These are phyloP conservation scores for Ceratonia siliqua DNA, from an alignment of 306 rosid genomes.

Conservation along the genomic window DNA sequence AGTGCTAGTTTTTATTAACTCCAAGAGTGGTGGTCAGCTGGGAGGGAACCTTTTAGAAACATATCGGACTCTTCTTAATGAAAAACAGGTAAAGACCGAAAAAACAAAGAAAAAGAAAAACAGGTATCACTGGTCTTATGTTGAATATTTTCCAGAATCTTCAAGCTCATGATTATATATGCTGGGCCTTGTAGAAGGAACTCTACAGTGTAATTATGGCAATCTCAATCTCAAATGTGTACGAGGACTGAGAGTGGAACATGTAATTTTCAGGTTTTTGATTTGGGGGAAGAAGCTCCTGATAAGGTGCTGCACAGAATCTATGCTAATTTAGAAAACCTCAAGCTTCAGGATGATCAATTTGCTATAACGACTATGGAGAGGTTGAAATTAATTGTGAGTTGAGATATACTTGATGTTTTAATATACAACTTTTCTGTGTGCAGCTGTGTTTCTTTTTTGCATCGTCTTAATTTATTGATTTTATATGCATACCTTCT, in stretches of 20 bases:
- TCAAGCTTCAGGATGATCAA: constrained; percentile 55
- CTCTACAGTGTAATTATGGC: neutral
- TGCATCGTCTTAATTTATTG: neutral
- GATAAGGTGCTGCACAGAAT: constrained; percentile 61
- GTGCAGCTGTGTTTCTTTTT: neutral
- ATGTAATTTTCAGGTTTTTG: constrained; percentile 72
- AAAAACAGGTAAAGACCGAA: constrained; percentile 69
- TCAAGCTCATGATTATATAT: neutral
- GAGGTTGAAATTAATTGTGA: constrained; percentile 77
- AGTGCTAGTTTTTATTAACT: constrained; percentile 76
- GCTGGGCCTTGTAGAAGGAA: neutral
- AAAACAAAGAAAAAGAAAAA: no score
- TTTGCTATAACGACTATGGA: constrained; percentile 52
- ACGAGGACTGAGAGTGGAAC: constrained; percentile 32
- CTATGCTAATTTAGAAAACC: constrained; percentile 63
- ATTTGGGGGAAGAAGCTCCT: constrained; percentile 82
- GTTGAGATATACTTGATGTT: constrained; percentile 33
- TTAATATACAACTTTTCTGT: neutral
- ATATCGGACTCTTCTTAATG: constrained; percentile 57
- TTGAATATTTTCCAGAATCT: neutral
- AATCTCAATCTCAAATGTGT: neutral
- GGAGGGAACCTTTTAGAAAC: constrained; percentile 79
- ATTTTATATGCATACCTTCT: constrained; percentile 29
- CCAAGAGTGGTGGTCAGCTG: constrained; percentile 98
- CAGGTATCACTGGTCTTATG: no score